Conservation (phyloP, 2,329 filamentous ascomycete genomes). For the Ceratocystiopsis minuta region DNA sequence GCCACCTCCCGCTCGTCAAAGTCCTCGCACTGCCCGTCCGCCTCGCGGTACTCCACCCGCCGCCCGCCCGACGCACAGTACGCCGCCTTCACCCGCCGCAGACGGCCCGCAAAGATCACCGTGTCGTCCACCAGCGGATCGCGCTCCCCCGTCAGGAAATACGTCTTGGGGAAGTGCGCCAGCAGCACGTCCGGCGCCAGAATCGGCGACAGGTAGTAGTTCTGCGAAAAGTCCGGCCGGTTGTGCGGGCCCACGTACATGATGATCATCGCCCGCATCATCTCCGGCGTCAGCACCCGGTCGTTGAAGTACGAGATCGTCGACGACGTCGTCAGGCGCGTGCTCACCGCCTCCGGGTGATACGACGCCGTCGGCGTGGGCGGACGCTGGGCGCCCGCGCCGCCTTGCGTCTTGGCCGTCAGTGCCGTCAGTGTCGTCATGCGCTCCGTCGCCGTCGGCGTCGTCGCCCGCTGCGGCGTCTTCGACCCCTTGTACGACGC, state of each 20-base stretch:
- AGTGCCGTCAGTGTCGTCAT: not conserved
- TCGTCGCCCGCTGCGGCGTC: not conserved
- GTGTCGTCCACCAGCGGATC: constrained; percentile 95
- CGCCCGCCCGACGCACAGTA: constrained; percentile 30
- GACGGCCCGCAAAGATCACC: constrained; percentile 77
- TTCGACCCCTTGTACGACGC: constrained; percentile 2
- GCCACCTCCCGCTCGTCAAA: constrained; percentile 56
- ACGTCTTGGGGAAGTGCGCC: constrained; percentile 79
- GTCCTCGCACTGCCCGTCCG: constrained; percentile 26
- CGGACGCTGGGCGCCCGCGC: not conserved
- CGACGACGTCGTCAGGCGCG: constrained; percentile 82
- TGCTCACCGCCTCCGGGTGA: constrained; percentile 45
- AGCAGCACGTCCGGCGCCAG: constrained; percentile 74
- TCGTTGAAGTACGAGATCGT: constrained; percentile 99
- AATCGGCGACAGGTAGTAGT: constrained; percentile 79
- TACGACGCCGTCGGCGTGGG: constrained; percentile 23
- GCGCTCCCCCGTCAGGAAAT: constrained; percentile 84
- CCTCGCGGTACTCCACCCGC: constrained; percentile 29
- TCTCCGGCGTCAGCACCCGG: constrained; percentile 82
- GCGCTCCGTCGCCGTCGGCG: not conserved
- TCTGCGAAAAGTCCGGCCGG: constrained; percentile 77
- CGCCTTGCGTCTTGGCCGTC: not conserved
- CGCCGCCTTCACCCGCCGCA: constrained; percentile 61
- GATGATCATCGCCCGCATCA: constrained; percentile 99
- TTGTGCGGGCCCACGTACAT: constrained; percentile 89